Base-by-base conservation (phyloP, 208 protist genomes). In the Trypanosoma congolense region DNA sequence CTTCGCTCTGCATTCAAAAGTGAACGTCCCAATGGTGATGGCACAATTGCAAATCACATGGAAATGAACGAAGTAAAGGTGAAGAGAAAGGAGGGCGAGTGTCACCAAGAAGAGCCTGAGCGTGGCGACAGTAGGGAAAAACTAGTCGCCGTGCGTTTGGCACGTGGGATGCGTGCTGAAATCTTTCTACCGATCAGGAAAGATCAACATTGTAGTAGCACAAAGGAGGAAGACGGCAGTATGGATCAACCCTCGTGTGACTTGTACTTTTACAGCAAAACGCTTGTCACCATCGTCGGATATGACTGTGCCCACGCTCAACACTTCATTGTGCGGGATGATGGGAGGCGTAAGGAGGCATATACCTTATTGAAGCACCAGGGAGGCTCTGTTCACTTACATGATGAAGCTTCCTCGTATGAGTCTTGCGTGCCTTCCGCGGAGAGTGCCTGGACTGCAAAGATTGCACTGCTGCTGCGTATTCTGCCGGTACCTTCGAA, bases 281-380 rank as follows among this genome's bases (percentile, higher is more conserved):
- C 31, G 25, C 41, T 35, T 19, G 59, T 70, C 24, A 90, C 82
- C 3, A 50, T 90, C 31, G 42, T 81, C 16, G 83, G 83, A 29
- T 81, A 82, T 56, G 71, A 90, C 56, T 69, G 70, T 25, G 77
- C 78, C 12, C 51, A 56, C 3, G 70, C 73, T 30, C 31, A 51
- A 26, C 83, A 90, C 43, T 66, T 69, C 29, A 60, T 87, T 26
- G 57, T 80, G 6, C 16, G 6, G 9, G 71, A 77, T 41, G 48
- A 59, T 57, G 56, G 46, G 28, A 59, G 36, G 14, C 31, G 24
- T 31, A 67, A 67, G 30, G 52, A 67, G 26, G 43, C 38, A 18
- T 48, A 54, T 53, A 49, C 47, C 0, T 16, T 67, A 16, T 9
- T 67, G 12, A 22, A 43, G 35, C 35, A 55, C 25, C 19, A 12